These are phyloP conservation scores for Diaporthe citri DNA, from an alignment of 2,329 filamentous ascomycete species.

Conservation along the genomic window DNA sequence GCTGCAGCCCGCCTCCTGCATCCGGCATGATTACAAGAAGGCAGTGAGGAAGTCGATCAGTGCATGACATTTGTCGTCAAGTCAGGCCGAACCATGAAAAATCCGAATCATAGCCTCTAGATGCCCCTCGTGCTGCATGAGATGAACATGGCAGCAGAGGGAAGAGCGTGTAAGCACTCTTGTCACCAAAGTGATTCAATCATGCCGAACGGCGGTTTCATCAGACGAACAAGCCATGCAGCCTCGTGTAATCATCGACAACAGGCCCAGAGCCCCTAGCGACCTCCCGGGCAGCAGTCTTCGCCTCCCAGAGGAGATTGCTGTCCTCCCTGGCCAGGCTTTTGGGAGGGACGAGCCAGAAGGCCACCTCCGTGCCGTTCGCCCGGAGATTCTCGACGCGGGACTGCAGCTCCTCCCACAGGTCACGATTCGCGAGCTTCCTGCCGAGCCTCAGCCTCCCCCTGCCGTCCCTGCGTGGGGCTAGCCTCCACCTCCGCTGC, in stretches of 20 bases:
- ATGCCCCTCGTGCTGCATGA: not conserved
- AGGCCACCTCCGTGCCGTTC: conserved; percentile 28
- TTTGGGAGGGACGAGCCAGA: conserved; percentile 23
- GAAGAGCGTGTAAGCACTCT: not conserved
- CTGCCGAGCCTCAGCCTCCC: not conserved
- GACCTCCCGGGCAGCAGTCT: conserved; percentile 22
- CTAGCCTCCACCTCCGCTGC: conserved; percentile 53
- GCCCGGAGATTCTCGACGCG: conserved; percentile 14
- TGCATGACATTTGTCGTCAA: no score
- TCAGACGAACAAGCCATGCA: conserved; percentile 29
- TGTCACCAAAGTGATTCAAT: not conserved
- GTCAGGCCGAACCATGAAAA: no score
- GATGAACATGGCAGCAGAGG: not conserved
- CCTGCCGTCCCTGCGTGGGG: conserved; percentile 43
- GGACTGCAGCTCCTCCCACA: conserved; percentile 57
- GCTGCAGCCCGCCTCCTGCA: not conserved
- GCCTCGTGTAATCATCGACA: conserved; percentile 21
- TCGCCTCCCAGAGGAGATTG: conserved; percentile 14
- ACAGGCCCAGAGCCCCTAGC: not conserved
- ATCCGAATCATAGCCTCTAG: not conserved
- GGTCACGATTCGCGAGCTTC: conserved; percentile 53
- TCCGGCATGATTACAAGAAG: not conserved
- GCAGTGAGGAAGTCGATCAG: not conserved
- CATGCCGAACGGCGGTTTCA: no score
- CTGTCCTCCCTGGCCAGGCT: conserved; percentile 22